Evolutionary conservation across 1,139 yeast species (phyloP), one percentile per base, ranked within the genome.

Genomic region (Hemisphaericaspora xylanilytica): DNA sequence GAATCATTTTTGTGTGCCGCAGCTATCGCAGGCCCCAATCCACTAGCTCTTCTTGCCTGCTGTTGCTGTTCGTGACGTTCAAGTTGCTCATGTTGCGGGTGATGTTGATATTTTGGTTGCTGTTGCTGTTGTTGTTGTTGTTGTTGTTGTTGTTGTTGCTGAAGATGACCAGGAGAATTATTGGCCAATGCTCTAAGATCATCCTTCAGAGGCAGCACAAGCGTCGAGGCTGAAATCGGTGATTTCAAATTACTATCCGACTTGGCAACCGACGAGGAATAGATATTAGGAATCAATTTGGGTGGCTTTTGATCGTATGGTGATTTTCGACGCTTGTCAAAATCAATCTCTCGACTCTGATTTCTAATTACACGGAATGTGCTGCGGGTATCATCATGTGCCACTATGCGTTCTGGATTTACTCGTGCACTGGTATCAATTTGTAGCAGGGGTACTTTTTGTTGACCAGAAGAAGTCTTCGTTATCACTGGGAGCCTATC

Each of bases 251-350:
- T 40, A 12, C 9, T 25, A 12, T 25, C 28, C 14, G 32, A 11
- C 44, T 66, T 66, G 0, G 60, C 56, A 3, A 70, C 66, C 1
- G 75, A 69, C 0, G 73, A 68, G 0, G 73, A 64, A 42, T 67
- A 68, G 13, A 69, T 70, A 42, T 67, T 70, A 6, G 73, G 70
- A 25, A 70, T 70, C 34, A 65, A 49, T 40, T 68, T 68, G 0
- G 76, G 75, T 1, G 72, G 63, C 38, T 67, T 69, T 3, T 60
- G 47, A 32, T 73, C 80, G 51, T 77, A 84, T 1, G 95, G 95
- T 0, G 95, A 82, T 37, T 81, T 80, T 32, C 95, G 65, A 39
- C 90, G 69, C 51, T 86, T 82, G 52, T 87, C 94, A 56, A 87
- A 86, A 60, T 88, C 89, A 42, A 87, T 85, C 53, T 85, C 94